A percentile compares a stretch with the other conserved stretches of the same genome.
Conservation (phyloP, 2,329 filamentous ascomycete genomes). For the Neonectria coccinea region DNA sequence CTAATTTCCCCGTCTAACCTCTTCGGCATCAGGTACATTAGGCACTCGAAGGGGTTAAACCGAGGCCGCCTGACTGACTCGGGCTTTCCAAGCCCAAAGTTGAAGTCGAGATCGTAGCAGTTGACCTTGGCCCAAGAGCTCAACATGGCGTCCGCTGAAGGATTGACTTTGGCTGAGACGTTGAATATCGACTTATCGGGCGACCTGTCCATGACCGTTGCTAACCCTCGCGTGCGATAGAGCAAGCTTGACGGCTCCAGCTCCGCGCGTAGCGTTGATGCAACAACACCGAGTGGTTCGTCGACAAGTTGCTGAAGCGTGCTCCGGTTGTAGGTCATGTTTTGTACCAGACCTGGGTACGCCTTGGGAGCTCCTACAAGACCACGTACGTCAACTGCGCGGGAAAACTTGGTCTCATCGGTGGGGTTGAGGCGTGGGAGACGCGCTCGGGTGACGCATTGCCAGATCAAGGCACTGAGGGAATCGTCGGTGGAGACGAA, state of each 20-base stretch:
- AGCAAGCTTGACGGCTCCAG: conserved; percentile 53
- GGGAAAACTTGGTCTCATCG: conserved; percentile 52
- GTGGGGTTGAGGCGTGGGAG: conserved; percentile 46
- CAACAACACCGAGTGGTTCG: conserved; percentile 50
- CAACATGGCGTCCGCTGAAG: conserved; percentile 59
- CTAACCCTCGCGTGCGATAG: conserved; percentile 54
- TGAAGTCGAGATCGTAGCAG: conserved; percentile 61
- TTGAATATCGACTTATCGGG: conserved; percentile 52
- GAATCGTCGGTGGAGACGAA: conserved; percentile 67
- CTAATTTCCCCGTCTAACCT: conserved; percentile 56
- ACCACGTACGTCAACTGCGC: conserved; percentile 61
- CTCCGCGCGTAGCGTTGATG: conserved; percentile 53
- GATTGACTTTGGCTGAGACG: conserved; percentile 51
- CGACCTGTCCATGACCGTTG: conserved; percentile 52
- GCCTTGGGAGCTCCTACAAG: conserved; percentile 54
- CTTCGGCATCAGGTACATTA: conserved; percentile 64
- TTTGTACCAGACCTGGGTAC: conserved; percentile 63
- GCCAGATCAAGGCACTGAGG: conserved; percentile 64
- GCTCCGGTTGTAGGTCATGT: conserved; percentile 56
- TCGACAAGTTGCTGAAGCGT: conserved; percentile 46
- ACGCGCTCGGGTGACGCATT: conserved; percentile 56
- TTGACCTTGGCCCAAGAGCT: conserved; percentile 66
- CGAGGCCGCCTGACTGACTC: conserved; percentile 60
- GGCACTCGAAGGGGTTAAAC: conserved; percentile 59
- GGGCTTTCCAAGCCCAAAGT: conserved; percentile 58